phyloP scores from a whole-genome alignment of 2,329 filamentous ascomycete genomes.

The Neoascochyta sp. region DNA sequence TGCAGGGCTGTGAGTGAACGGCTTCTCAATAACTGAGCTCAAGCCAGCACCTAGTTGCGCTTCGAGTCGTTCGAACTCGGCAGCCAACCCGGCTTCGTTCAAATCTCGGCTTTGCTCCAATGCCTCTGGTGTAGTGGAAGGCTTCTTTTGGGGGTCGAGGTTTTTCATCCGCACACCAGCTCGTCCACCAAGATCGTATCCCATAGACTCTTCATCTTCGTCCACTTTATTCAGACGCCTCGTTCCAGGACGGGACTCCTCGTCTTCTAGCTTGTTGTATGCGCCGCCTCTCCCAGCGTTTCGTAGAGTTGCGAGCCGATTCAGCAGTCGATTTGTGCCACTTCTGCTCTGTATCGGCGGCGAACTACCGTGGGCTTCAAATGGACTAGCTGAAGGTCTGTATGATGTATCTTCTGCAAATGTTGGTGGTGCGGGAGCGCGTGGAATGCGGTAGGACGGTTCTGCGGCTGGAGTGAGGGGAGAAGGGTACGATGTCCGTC shows the following conservation, averaged over 20 bases:
- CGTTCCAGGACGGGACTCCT: slow-evolving; percentile 17
- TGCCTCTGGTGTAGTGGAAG: slow-evolving; percentile 10
- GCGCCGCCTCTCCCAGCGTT: slow-evolving; percentile 12
- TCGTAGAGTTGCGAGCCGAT: slow-evolving; percentile 29
- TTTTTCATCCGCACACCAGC: slow-evolving; percentile 28
- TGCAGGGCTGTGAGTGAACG: slow-evolving; percentile 24
- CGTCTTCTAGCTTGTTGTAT: slow-evolving; percentile 35
- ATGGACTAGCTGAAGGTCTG: slow-evolving; percentile 17
- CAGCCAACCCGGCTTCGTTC: slow-evolving; percentile 31
- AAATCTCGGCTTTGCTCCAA: slow-evolving; percentile 19
- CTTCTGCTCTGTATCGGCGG: slow-evolving; percentile 15
- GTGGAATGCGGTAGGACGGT: slow-evolving; percentile 27
- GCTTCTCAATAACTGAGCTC: slow-evolving; percentile 33
- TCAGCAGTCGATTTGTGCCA: slow-evolving; percentile 31
- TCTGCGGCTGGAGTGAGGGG: slow-evolving; percentile 26
- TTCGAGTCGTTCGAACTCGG: slow-evolving; percentile 36
- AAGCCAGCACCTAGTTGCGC: slow-evolving; percentile 37
- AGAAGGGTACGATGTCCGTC: slow-evolving; percentile 30
- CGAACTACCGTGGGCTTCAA: slow-evolving; percentile 15
- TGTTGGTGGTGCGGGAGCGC: slow-evolving; percentile 30
- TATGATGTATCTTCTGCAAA: slow-evolving; percentile 33
- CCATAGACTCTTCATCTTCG: slow-evolving; percentile 30
- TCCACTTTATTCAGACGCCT: slow-evolving; percentile 20
- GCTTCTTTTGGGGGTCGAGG: slow-evolving; percentile 14
- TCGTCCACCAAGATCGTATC: slow-evolving; percentile 27